Base-by-base conservation (phyloP, 2,329 filamentous ascomycete species). In the Alternaria solani region DNA sequence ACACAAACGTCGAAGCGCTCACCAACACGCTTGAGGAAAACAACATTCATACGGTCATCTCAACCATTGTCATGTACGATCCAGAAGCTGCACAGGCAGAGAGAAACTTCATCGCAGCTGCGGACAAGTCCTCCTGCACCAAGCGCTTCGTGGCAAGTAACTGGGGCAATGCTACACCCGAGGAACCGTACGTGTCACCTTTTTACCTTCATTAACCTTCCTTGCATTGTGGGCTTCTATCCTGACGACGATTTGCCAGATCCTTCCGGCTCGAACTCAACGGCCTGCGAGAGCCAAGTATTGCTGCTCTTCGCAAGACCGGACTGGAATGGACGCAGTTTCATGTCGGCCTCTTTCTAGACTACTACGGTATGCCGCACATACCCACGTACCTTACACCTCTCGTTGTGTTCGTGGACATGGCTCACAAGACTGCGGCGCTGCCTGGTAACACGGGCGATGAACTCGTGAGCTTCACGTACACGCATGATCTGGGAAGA, bases 271-370 rank as follows among this genome's bases (percentile, higher is more conserved):
- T 30, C 9, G 28, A 30, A 30, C 28, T 30, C 8, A 30, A 30
- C 28, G 28, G 28, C 28, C 28, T 30, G 9, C 28, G 28, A 1
- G 28, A 30, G 28, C 28, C 28, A 5, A 30, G 28, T 30, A 30
- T 30, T 5, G 28, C 28, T 8, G 28, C 28, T 12, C 9, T 30
- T 12, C 28, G 28, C 28, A 30, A 30, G 28, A 30, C 28, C 28
- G 28, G 65, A 43, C 66, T 77, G 28, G 68, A 72, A 59, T 76
- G 64, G 59, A 74, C 72, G 1, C 51, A 59, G 5, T 47, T 78
- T 46, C 54, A 69, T 18, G 70, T 71, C 44, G 72, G 71, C 6
- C 51, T 67, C 41, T 76, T 76, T 53, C 49, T 76, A 4, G 75
- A 78, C 58, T 76, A 74, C 62, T 76, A 64, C 34, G 72, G 67